Evolutionary conservation across 352 stramenopile genomes (phyloP).

Genomic region (Pythium scleroteichum): DNA sequence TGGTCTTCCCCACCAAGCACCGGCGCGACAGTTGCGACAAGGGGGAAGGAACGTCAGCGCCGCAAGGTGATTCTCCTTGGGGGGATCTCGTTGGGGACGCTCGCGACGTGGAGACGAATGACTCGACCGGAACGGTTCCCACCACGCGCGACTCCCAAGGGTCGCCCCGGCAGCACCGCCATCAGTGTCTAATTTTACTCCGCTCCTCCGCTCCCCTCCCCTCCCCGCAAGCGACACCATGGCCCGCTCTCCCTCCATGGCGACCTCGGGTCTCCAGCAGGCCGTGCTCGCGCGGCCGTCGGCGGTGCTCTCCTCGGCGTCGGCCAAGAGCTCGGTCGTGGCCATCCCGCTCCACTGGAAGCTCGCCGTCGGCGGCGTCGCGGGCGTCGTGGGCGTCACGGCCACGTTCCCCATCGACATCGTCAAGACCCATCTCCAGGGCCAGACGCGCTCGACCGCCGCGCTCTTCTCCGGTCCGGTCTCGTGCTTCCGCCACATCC

Average conservation of each 20-base stretch:
- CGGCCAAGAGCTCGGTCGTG: constrained; percentile 5
- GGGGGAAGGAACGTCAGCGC: constrained; percentile 7
- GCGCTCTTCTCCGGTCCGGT: constrained; percentile 62
- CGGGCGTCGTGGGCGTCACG: constrained; percentile 80
- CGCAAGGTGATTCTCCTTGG: background rate
- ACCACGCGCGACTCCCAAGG: background rate
- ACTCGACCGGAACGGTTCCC: background rate
- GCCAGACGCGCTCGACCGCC: constrained; percentile 43
- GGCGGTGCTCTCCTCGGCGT: constrained; percentile 3
- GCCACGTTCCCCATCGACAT: constrained; percentile 92
- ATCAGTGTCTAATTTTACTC: constrained; percentile 20
- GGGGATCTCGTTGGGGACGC: background rate
- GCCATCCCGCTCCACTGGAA: constrained; percentile 80
- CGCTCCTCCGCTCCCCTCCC: constrained; percentile 8
- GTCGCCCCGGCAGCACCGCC: background rate
- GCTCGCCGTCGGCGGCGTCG: constrained; percentile 83
- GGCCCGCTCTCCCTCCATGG: constrained; percentile 18
- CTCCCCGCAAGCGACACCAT: constrained; percentile 5
- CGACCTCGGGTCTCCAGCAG: constrained; percentile 12
- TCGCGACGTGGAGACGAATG: constrained; percentile 19
- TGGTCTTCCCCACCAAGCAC: constrained; percentile 2
- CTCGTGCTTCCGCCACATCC: constrained; percentile 71
- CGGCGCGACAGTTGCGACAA: background rate
- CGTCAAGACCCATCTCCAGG: constrained; percentile 93
- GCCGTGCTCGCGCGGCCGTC: constrained; percentile 27